Evolutionary conservation across 805 yeast species (phyloP), one percentile per base, ranked within the genome.

Genomic region (Lachancea meyersii): DNA sequence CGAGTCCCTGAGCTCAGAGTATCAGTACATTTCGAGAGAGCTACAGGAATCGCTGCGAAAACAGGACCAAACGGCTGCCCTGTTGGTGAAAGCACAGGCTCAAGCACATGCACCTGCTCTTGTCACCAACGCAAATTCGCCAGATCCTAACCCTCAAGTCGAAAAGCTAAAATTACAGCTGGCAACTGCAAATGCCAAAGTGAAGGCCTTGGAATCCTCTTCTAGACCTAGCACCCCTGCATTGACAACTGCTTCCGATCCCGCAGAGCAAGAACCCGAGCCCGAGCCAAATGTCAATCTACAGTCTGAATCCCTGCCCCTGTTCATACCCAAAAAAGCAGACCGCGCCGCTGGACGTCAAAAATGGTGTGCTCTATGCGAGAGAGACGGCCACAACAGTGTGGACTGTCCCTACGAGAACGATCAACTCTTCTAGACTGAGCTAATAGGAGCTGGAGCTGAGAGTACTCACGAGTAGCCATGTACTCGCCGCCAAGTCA

Each of bases 331-430:
- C 8, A 49, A 54, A 5, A 46, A 40, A 21, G 40, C 50, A 1
- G 60, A 86, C 58, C 83, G 89, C 1, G 71, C 88, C 0, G 78
- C 77, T 2, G 96, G 96, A 1, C 72, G 89, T 34, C 67, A 67
- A 21, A 72, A 77, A 48, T 91, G 96, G 95, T 91, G 98, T 66
- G 96, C 95, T 0, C 69, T 87, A 41, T 91, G 98, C 65, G 97
- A 91, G 60, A 69, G 86, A 42, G 80, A 77, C 35, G 98, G 97
- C 0, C 98, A 91, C 58, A 81, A 79, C 37, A 83, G 93, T 49
- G 70, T 80, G 23, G 87, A 87, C 43, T 91, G 98, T 63, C 96
- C 96, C 0, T 87, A 77, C 58, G 94, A 82, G 36, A 41, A 28
- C 19, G 44, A 41, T 18, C 44, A 41, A 30, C 40, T 41, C 28